Conservation (phyloP, 1,139 yeast species). For the Nakaseomyces sp. region DNA sequence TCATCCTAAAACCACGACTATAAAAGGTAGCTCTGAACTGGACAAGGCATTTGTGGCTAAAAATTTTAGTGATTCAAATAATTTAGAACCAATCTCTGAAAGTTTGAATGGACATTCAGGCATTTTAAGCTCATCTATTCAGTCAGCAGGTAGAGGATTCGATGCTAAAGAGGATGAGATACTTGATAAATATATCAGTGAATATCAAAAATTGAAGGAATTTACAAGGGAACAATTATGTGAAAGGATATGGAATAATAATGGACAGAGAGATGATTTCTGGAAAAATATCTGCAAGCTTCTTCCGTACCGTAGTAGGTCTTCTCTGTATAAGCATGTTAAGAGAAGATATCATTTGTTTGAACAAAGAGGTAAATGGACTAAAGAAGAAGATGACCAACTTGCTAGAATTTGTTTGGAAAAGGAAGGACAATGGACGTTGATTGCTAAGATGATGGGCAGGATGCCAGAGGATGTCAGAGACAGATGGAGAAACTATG, state of each 20-base stretch:
- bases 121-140: slow-evolving; percentile 15
- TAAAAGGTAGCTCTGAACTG: background rate
- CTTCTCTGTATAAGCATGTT: slow-evolving; percentile 86
- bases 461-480: slow-evolving; percentile 98
- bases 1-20: background rate
- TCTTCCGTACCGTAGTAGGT: slow-evolving; percentile 74
- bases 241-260: slow-evolving; percentile 79
- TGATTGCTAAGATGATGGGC: slow-evolving; percentile 65
- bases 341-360: slow-evolving; percentile 82
- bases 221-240: slow-evolving; percentile 63
- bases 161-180: slow-evolving; percentile 54
- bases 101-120: background rate
- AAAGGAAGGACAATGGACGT: slow-evolving; percentile 78
- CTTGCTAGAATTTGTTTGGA: slow-evolving; percentile 55
- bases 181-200: slow-evolving; percentile 61
- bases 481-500: slow-evolving; percentile 91
- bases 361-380: slow-evolving; percentile 84
- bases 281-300: slow-evolving; percentile 79
- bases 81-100: slow-evolving; percentile 1
- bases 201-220: slow-evolving; percentile 54
- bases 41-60: background rate
- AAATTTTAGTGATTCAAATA: background rate
- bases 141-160: slow-evolving; percentile 30
- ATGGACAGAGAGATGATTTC: slow-evolving; percentile 74
- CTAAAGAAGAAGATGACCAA: slow-evolving; percentile 62